Conservation (phyloP, 2,329 filamentous ascomycete species). For the Microcyclospora pomicola region DNA sequence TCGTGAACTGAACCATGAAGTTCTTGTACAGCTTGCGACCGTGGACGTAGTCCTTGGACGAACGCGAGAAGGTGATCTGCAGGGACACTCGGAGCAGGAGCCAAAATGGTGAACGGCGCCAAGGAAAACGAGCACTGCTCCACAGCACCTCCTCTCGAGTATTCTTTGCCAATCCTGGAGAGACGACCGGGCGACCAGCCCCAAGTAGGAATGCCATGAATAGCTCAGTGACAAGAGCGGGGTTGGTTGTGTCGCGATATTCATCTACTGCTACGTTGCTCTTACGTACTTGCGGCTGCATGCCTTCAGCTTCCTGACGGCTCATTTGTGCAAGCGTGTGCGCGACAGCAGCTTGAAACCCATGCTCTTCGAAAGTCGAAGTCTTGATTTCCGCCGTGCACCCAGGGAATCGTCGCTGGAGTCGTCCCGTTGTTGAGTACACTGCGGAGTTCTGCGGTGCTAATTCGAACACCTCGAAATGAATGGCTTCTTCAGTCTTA, state of each 20-base stretch:
- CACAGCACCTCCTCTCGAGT: constrained; percentile 50
- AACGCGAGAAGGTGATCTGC: constrained; percentile 29
- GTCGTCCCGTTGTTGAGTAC: constrained; percentile 34
- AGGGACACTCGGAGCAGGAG: constrained; percentile 46
- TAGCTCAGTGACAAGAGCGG: constrained; percentile 44
- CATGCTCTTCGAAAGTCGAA: constrained; percentile 2
- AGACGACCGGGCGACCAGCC: constrained; percentile 29
- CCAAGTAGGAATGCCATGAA: constrained; percentile 47
- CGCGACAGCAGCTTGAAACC: not conserved
- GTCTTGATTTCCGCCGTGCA: constrained; percentile 28
- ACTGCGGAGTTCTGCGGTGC: constrained; percentile 41
- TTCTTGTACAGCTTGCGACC: constrained; percentile 13
- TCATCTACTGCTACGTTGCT: constrained; percentile 38
- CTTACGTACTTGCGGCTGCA: constrained; percentile 29
- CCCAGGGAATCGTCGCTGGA: constrained; percentile 49
- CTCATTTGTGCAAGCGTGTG: constrained; percentile 5
- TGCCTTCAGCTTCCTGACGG: constrained; percentile 5
- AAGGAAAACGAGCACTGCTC: constrained; percentile 34
- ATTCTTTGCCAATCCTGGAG: constrained; percentile 38
- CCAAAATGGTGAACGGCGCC: constrained; percentile 52
- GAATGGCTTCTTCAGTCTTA: constrained; percentile 16
- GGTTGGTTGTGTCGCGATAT: constrained; percentile 43
- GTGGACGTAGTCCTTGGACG: constrained; percentile 16
- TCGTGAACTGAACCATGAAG: constrained; percentile 33
- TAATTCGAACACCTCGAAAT: constrained; percentile 50